Percentiles rank a stretch among this genome's conserved stretches.
These are phyloP conservation scores for Sutorius eximius DNA, from an alignment of 1,284 basidiomycete species.

Conservation along the genomic window DNA sequence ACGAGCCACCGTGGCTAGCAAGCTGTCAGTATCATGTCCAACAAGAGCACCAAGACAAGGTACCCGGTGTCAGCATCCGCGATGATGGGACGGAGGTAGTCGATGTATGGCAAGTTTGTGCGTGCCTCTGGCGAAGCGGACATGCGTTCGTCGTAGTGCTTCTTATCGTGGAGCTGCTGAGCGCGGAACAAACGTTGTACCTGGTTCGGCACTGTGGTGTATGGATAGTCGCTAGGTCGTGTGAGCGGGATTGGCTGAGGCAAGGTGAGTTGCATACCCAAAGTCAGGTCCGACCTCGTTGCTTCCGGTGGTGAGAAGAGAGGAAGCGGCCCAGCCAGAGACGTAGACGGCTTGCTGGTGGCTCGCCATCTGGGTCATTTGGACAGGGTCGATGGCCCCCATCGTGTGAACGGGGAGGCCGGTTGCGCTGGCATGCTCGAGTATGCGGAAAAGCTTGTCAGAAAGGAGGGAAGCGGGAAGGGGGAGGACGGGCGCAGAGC, in stretches of 20 bases:
- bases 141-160: conserved; percentile 85
- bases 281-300: conserved; percentile 99
- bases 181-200: conserved; percentile 85
- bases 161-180: conserved; percentile 84
- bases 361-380: conserved; percentile 97
- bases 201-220: conserved; percentile 92
- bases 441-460: conserved; percentile 75
- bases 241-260: conserved; percentile 2
- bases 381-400: conserved; percentile 89
- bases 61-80: conserved; percentile 95
- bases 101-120: conserved; percentile 71
- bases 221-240: conserved; percentile 77
- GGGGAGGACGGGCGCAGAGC: conserved; percentile 77
- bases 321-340: conserved; percentile 91
- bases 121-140: conserved; percentile 62
- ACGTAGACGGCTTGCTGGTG: conserved; percentile 95
- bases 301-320: conserved; percentile 84
- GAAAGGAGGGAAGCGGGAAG: conserved; percentile 77
- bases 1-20: conserved; percentile 83
- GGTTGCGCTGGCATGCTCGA: conserved; percentile 64
- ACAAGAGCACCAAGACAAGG: conserved; percentile 12
- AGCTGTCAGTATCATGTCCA: conserved; percentile 10
- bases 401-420: conserved; percentile 79
- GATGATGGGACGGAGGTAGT: conserved; percentile 91
- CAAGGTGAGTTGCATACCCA: conserved; percentile 56